phyloP scores from a whole-genome alignment of 345 rosid species.

The Brassica nigra region DNA sequence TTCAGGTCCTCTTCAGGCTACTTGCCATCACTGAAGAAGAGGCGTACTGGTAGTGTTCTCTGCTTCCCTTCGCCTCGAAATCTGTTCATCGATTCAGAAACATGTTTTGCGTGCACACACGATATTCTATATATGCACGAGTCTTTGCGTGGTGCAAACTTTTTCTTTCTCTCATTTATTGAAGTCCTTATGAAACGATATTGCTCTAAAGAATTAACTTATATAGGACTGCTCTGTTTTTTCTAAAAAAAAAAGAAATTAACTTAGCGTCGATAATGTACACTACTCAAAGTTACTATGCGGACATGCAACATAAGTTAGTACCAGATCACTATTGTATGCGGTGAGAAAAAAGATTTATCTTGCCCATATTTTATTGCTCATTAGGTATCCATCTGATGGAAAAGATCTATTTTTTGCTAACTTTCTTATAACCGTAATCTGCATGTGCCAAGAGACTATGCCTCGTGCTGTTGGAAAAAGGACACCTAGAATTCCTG shows the following conservation, averaged over 20 bases:
- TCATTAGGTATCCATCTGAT: slow-evolving; percentile 8
- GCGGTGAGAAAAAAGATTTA: background rate
- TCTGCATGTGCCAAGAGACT: slow-evolving; percentile 52
- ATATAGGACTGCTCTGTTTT: background rate
- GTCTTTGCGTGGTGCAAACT: slow-evolving; percentile 13
- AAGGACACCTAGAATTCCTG: slow-evolving; percentile 84
- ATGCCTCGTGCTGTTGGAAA: slow-evolving; percentile 83
- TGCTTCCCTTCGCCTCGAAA: slow-evolving; percentile 35
- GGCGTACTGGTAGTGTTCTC: slow-evolving; percentile 57
- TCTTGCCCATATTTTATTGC: background rate
- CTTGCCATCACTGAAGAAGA: slow-evolving; percentile 66
- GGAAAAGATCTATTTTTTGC: slow-evolving; percentile 17
- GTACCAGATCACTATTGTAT: slow-evolving; percentile 7
- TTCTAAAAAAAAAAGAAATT: background rate
- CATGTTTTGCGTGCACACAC: slow-evolving; percentile 12
- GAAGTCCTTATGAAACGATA: slow-evolving; percentile 22
- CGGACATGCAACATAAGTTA: slow-evolving; percentile 7
- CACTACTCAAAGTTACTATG: background rate
- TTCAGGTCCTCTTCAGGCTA: slow-evolving; percentile 66
- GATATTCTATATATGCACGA: slow-evolving; percentile 22
- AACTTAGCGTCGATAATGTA: background rate
- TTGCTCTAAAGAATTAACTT: slow-evolving; percentile 16
- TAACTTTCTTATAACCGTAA: slow-evolving; percentile 37
- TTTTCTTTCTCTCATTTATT: background rate
- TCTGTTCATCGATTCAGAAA: slow-evolving; percentile 20